Conservation (phyloP, 305 asterid species). For the Rubia occidens region DNA sequence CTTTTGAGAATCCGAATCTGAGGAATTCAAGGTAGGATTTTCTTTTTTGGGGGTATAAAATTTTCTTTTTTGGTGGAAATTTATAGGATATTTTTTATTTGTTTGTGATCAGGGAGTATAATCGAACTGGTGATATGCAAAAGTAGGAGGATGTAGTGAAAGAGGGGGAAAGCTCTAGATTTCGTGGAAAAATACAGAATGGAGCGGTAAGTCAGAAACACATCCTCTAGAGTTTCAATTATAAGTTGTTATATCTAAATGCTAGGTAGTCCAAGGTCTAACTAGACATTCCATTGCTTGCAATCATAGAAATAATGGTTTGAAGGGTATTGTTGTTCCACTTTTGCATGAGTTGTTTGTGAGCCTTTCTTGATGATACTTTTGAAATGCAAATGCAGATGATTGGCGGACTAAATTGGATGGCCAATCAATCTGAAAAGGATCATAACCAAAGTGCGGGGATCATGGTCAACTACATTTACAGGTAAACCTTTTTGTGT, state of each 20-base stretch:
- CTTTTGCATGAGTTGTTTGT: background rate
- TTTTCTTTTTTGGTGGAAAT: too few relatives aligned
- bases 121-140: slow-evolving; percentile 29
- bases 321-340: background rate
- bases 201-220: slow-evolving; percentile 68
- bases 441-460: slow-evolving; percentile 85
- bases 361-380: slow-evolving; percentile 1
- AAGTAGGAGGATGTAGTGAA: slow-evolving; percentile 40
- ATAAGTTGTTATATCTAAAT: background rate
- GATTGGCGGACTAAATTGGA: slow-evolving; percentile 87
- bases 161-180: slow-evolving; percentile 73
- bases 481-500: slow-evolving; percentile 40
- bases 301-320: background rate
- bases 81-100: too few relatives aligned
- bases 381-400: slow-evolving; percentile 32
- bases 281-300: background rate
- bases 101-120: too few relatives aligned
- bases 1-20: too few relatives aligned
- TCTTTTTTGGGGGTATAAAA: too few relatives aligned
- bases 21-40: slow-evolving; percentile 45
- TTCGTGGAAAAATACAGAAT: slow-evolving; percentile 85
- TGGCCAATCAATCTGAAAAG: slow-evolving; percentile 90
- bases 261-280: background rate
- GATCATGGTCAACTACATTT: slow-evolving; percentile 60
- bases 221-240: background rate